Conservation (phyloP, 2,329 filamentous ascomycete species). For the Talaromyces sp. region DNA sequence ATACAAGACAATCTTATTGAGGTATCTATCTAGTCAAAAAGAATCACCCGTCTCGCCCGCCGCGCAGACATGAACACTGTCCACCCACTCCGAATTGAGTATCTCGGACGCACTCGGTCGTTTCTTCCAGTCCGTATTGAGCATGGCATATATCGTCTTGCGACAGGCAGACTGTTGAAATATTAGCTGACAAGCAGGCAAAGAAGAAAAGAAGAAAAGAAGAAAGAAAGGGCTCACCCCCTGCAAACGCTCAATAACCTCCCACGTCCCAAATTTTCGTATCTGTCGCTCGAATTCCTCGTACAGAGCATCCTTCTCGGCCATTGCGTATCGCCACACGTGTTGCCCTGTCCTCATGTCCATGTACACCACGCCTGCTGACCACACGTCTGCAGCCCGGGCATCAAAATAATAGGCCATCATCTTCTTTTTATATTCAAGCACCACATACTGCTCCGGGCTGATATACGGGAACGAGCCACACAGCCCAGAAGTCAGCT, state of each 20-base stretch:
- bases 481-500: slow-evolving; percentile 88
- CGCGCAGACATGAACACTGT: slow-evolving; percentile 83
- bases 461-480: slow-evolving; percentile 87
- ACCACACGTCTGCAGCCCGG: slow-evolving; percentile 87
- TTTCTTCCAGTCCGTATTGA: slow-evolving; percentile 76
- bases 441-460: slow-evolving; percentile 68
- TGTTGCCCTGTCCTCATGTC: slow-evolving; percentile 86
- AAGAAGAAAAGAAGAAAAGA: background rate
- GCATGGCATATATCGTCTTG: slow-evolving; percentile 90
- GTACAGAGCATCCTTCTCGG: slow-evolving; percentile 84
- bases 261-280: slow-evolving; percentile 78
- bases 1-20: background rate
- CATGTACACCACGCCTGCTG: slow-evolving; percentile 91
- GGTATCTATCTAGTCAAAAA: background rate
- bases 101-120: slow-evolving; percentile 82
- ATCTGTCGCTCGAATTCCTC: slow-evolving; percentile 76
- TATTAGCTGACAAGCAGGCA: background rate
- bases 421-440: slow-evolving; percentile 45
- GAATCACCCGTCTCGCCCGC: slow-evolving; percentile 69
- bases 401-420: slow-evolving; percentile 66
- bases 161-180: slow-evolving; percentile 67
- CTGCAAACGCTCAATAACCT: slow-evolving; percentile 71
- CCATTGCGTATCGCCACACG: slow-evolving; percentile 83
- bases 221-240: slow-evolving; percentile 53
- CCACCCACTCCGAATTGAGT: slow-evolving; percentile 85